Evolutionary conservation across 192 early-diverging fungal genomes (phyloP).

Genomic region (Rhizophagus clarus): DNA sequence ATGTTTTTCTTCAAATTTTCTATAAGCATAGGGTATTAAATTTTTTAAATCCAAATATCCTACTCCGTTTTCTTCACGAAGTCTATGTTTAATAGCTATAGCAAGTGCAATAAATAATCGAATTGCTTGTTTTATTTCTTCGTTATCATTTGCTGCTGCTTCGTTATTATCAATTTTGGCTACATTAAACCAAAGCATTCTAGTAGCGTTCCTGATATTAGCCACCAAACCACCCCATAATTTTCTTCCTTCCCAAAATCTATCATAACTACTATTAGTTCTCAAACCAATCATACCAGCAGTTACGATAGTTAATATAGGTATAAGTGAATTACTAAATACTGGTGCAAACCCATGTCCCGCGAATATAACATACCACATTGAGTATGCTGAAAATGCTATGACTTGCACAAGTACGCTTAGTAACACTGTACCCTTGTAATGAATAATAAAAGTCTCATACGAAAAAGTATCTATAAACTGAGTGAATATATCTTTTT

Average conservation of each 20-base stretch:
- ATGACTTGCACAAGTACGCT: neutral
- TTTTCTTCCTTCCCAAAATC: conserved; percentile 49
- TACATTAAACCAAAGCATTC: conserved; percentile 46
- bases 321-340: conserved; percentile 21
- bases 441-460: neutral
- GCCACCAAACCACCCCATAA: conserved; percentile 41
- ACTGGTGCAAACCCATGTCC: neutral
- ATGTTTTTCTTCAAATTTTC: conserved; percentile 36
- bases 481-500: neutral
- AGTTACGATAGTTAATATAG: conserved; percentile 41
- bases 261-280: conserved; percentile 46
- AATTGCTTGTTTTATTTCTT: conserved; percentile 49
- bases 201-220: conserved; percentile 43
- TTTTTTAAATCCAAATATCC: conserved; percentile 54
- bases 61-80: conserved; percentile 57
- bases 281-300: conserved; percentile 44
- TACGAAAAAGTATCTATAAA: neutral
- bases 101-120: conserved; percentile 49
- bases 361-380: neutral
- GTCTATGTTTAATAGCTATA: conserved; percentile 49
- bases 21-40: conserved; percentile 48
- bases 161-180: conserved; percentile 26
- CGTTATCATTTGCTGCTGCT: conserved; percentile 22
- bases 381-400: neutral
- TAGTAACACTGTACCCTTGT: conserved; percentile 1